Base-by-base conservation (phyloP, 1,284 basidiomycete genomes). In the Schizophyllum commune region DNA sequence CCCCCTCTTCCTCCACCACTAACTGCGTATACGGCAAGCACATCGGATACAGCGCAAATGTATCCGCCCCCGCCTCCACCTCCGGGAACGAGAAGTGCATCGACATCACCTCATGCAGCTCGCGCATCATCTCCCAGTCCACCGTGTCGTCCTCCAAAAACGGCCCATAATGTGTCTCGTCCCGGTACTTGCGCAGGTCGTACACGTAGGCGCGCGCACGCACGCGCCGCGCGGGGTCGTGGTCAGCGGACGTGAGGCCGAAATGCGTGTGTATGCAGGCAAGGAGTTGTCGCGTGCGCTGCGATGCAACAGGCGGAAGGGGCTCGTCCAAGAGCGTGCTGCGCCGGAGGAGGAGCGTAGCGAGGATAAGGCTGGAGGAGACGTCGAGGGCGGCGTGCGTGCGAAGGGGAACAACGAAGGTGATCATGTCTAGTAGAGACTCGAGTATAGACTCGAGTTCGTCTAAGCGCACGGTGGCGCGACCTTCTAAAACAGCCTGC, bases 181-280 rank as follows among this genome's bases (percentile, higher is more conserved):
- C 69, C 1, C 70, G 71, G 69, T 86, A 86, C 52, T 86, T 76
- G 4, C 79, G 75, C 70, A 86, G 74, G 61, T 80, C 77, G 65
- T 90, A 90, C 17, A 88, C 81, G 62, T 72, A 83, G 2, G 78
- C 81, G 51, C 84, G 78, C 9, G 82, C 79, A 1, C 72, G 69
- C 9, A 76, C 73, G 5, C 76, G 73, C 19, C 66, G 67, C 53
- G 65, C 62, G 0, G 59, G 65, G 5, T 59, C 59, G 6, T 66
- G 67, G 11, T 20, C 53, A 11, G 9, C 19, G 3, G 13, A 6
- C 0, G 83, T 85, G 20, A 85, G 67, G 4, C 86, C 86, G 65
- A 77, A 83, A 67, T 79, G 74, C 7, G 79, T 77, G 65, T 86
- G 84, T 61, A 89, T 65, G 53, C 74, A 75, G 0, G 79, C 78